A percentile compares a stretch with the other conserved stretches of the same genome.
These are phyloP conservation scores for Epithele typhae DNA, from an alignment of 768 basidiomycete species.

Conservation along the genomic window DNA sequence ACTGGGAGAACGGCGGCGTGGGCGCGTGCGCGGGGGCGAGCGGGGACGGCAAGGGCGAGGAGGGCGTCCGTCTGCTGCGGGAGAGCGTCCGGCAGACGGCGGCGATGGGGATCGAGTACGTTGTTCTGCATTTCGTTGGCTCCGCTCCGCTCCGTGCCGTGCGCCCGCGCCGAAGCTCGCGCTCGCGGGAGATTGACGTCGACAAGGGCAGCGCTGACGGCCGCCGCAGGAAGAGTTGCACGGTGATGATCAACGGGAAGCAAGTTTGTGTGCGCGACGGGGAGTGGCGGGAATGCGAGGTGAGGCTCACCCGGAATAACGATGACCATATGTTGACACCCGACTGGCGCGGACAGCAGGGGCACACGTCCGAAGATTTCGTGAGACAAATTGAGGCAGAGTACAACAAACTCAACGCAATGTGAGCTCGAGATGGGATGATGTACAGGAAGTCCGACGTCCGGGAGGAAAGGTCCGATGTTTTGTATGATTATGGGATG, in stretches of 20 bases:
- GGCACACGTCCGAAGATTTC: conserved; percentile 73
- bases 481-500: conserved; percentile 10
- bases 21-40: conserved; percentile 58
- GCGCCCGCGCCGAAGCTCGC: too few relatives aligned
- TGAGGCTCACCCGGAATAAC: conserved; percentile 31
- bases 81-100: conserved; percentile 48
- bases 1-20: conserved; percentile 60
- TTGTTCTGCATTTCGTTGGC: neutral
- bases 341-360: too few relatives aligned
- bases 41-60: conserved; percentile 56
- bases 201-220: neutral
- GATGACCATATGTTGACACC: too few relatives aligned
- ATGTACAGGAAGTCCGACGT: too few relatives aligned
- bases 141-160: too few relatives aligned
- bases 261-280: conserved; percentile 74
- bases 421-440: conserved; percentile 7
- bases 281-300: conserved; percentile 77
- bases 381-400: conserved; percentile 72
- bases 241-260: conserved; percentile 67
- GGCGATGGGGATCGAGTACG: conserved; percentile 54
- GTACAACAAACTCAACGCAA: conserved; percentile 57
- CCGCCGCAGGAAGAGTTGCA: conserved; percentile 73
- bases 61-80: conserved; percentile 62
- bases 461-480: too few relatives aligned
- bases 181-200: neutral